A percentile compares a stretch with the other conserved stretches of the same genome.
Evolutionary conservation across 2,329 filamentous ascomycete species (phyloP).

Genomic region (Calonectria naviculata): DNA sequence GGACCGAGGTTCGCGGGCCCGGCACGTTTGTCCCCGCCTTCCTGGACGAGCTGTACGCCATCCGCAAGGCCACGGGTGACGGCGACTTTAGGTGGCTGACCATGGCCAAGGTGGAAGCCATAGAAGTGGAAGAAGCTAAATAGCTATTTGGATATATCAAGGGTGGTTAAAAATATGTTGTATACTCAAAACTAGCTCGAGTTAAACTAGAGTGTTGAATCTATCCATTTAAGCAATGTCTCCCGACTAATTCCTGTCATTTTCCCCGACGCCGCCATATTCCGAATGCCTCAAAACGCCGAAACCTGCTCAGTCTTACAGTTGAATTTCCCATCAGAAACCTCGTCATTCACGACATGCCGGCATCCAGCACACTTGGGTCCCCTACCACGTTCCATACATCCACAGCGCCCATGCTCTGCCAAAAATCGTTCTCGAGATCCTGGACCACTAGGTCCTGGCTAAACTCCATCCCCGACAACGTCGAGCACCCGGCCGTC

Average conservation of each 20-base stretch:
- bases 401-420: constrained; percentile 35
- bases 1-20: constrained; percentile 77
- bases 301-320: neutral
- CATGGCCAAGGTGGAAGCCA: constrained; percentile 59
- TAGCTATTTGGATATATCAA: constrained; percentile 15
- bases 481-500: constrained; percentile 31
- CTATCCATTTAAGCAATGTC: neutral
- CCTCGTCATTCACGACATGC: constrained; percentile 12
- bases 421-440: constrained; percentile 40
- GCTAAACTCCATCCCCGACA: constrained; percentile 30
- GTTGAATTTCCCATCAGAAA: neutral
- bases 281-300: neutral
- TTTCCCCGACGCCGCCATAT: neutral
- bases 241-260: neutral
- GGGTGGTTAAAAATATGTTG: neutral
- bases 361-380: constrained; percentile 34
- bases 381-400: constrained; percentile 44
- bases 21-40: constrained; percentile 90
- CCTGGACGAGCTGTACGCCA: constrained; percentile 74
- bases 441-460: constrained; percentile 38
- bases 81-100: constrained; percentile 64
- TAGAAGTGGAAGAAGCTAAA: constrained; percentile 41
- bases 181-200: neutral
- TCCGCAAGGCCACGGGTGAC: constrained; percentile 59
- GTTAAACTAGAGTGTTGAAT: neutral